Evolutionary conservation across 2,329 filamentous ascomycete genomes (phyloP).

Genomic region (Fonsecaea monophora): DNA sequence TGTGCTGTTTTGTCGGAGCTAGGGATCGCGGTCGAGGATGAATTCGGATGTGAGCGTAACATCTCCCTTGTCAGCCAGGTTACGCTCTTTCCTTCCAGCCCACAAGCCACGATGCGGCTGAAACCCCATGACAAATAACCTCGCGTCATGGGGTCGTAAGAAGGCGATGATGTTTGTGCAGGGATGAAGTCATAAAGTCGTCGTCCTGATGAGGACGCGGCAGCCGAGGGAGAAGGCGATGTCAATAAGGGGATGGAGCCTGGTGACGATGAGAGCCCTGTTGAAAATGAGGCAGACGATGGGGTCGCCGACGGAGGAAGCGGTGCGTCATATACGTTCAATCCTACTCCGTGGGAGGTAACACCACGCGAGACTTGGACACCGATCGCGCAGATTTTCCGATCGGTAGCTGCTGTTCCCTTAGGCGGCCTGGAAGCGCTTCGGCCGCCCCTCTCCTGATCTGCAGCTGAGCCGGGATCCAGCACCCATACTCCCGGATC

Average conservation of each 20-base stretch:
- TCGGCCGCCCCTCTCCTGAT: constrained; percentile 10
- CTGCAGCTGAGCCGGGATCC: not conserved
- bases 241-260: not conserved
- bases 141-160: constrained; percentile 20
- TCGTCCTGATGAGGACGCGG: not conserved
- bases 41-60: constrained; percentile 22
- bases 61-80: constrained; percentile 73
- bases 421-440: not conserved
- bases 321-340: constrained; percentile 66
- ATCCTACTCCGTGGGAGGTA: constrained; percentile 80
- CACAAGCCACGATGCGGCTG: constrained; percentile 85
- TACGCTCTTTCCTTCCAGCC: constrained; percentile 76
- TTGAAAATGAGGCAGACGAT: not conserved
- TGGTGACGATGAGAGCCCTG: not conserved
- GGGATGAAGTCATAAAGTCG: constrained; percentile 19
- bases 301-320: constrained; percentile 34
- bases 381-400: constrained; percentile 88
- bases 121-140: constrained; percentile 62
- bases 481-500: constrained; percentile 85
- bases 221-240: not conserved
- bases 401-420: constrained; percentile 42
- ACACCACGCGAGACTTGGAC: constrained; percentile 89
- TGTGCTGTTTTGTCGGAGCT: not conserved
- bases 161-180: constrained; percentile 16
- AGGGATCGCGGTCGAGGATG: not conserved